phyloP scores from a whole-genome alignment of 176 grass and related monocot species.

The Stipa capillata region DNA sequence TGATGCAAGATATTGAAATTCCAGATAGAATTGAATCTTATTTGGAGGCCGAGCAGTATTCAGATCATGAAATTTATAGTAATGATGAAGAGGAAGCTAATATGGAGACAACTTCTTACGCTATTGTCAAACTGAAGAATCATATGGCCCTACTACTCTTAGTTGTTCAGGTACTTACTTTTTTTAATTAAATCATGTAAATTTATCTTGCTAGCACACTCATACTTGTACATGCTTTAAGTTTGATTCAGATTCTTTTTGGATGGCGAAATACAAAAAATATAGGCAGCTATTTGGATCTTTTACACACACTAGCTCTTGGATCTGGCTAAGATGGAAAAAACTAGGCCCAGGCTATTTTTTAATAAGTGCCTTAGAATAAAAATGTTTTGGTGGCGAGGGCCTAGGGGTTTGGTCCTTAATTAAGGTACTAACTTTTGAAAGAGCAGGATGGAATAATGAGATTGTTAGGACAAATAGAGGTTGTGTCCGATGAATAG shows the following conservation, averaged over 20 bases:
- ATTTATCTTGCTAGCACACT: not conserved
- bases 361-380: not conserved
- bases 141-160: slow-evolving; percentile 55
- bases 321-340: not conserved
- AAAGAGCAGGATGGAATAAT: not conserved
- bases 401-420: not conserved
- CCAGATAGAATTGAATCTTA: slow-evolving; percentile 68
- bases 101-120: slow-evolving; percentile 75
- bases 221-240: not conserved
- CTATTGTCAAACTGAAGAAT: slow-evolving; percentile 71
- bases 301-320: not conserved
- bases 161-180: slow-evolving; percentile 56
- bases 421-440: not conserved
- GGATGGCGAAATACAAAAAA: not conserved
- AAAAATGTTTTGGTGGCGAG: not conserved
- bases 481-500: not conserved
- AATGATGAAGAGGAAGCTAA: slow-evolving; percentile 87
- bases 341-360: not conserved
- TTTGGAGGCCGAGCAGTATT: slow-evolving; percentile 75
- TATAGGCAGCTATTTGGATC: not conserved
- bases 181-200: not conserved
- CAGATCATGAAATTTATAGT: slow-evolving; percentile 63
- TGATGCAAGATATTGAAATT: slow-evolving; percentile 96
- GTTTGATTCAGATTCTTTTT: not conserved
- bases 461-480: not conserved